phyloP scores from a whole-genome alignment of 2,329 filamentous ascomycete genomes.

The Cladosporium velox region DNA sequence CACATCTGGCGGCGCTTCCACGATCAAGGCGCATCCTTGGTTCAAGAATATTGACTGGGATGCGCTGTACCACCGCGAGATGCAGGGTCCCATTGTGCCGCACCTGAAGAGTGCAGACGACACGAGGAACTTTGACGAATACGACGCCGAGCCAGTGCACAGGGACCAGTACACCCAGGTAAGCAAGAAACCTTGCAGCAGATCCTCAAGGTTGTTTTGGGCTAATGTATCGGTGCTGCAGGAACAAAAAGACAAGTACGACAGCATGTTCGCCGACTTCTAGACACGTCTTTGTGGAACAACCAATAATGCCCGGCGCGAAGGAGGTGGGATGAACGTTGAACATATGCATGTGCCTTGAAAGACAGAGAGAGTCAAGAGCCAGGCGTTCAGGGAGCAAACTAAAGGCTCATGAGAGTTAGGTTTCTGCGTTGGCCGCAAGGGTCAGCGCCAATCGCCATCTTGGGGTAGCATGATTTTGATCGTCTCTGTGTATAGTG shows the following conservation, averaged over 20 bases:
- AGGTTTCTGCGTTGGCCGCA: neutral
- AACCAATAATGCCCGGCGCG: neutral
- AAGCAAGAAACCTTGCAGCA: constrained; percentile 15
- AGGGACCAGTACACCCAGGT: constrained; percentile 65
- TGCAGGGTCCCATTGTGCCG: constrained; percentile 73
- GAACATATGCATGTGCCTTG: constrained; percentile 16
- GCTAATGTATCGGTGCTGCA: constrained; percentile 21
- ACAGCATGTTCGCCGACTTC: constrained; percentile 71
- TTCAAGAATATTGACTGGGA: constrained; percentile 75
- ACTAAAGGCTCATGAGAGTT: neutral
- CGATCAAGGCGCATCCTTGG: constrained; percentile 75
- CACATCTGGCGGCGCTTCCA: constrained; percentile 69
- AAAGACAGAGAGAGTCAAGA: constrained; percentile 1
- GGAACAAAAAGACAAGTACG: constrained; percentile 69
- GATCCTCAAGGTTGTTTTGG: neutral
- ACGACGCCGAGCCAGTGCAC: constrained; percentile 72
- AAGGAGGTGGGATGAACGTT: neutral
- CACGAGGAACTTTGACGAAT: constrained; percentile 78
- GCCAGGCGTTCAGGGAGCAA: constrained; percentile 20
- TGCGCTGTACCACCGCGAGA: constrained; percentile 64
- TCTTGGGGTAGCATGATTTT: constrained; percentile 9
- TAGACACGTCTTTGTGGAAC: constrained; percentile 40
- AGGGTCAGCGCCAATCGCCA: neutral
- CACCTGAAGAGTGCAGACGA: constrained; percentile 72
- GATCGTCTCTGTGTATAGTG: neutral